phyloP scores from a whole-genome alignment of 805 yeast genomes.

The Teunomyces funiuensis region DNA sequence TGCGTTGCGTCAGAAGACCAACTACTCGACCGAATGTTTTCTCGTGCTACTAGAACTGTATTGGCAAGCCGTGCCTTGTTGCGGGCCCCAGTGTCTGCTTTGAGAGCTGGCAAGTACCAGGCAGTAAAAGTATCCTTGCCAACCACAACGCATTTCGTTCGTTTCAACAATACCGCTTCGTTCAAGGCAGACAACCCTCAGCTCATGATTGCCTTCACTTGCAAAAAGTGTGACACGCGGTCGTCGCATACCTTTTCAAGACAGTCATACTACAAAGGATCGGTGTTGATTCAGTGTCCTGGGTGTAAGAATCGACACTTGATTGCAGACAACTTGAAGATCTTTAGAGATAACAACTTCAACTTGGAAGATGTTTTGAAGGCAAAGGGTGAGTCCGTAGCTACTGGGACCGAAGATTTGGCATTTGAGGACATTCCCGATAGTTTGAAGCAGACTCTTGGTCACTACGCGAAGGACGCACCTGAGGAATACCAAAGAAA shows the following conservation, averaged over 20 bases:
- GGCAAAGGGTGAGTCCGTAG: conserved; percentile 74
- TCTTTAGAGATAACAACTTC: conserved; percentile 74
- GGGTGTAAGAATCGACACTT: conserved; percentile 85
- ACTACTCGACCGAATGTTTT: not conserved
- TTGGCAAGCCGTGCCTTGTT: not conserved
- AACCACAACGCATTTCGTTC: not conserved
- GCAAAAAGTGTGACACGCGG: conserved; percentile 80
- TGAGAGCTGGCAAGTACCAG: not conserved
- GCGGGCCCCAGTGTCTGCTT: not conserved
- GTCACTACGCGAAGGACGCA: conserved; percentile 69
- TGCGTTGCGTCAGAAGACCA: not conserved
- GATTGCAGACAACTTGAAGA: conserved; percentile 73
- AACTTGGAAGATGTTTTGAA: conserved; percentile 78
- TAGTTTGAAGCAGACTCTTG: conserved; percentile 47
- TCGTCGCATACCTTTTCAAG: conserved; percentile 90
- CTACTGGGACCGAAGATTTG: conserved; percentile 63
- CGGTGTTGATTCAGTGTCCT: conserved; percentile 89
- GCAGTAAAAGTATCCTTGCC: no score
- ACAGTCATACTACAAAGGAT: conserved; percentile 85
- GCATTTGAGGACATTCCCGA: conserved; percentile 70
- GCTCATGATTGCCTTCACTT: conserved; percentile 86
- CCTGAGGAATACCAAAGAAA: conserved; percentile 42
- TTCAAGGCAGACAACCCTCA: conserved; percentile 72
- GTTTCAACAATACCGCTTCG: not conserved
- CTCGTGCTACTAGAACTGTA: not conserved